Base-by-base conservation (phyloP, 306 rosid genomes). In the Lathyrus tuberosus region DNA sequence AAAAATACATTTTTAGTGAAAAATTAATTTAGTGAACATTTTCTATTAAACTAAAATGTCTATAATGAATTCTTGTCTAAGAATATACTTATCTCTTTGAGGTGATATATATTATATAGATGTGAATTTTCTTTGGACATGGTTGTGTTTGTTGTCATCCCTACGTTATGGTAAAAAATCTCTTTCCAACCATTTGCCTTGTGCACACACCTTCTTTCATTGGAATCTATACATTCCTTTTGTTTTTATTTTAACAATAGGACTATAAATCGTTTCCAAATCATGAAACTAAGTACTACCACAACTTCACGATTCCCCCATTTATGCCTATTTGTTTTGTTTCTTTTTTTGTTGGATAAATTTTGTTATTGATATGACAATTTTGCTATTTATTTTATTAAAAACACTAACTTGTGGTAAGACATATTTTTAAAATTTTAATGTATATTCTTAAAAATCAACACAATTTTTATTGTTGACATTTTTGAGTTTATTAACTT, bases 101-200 rank as follows among this genome's bases (percentile, higher is more conserved):
- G 42, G 1, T n/a, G 42, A n/a, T 58, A n/a, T 30, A 31, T n/a
- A 58, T 7, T 58, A n/a, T 30, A 31, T n/a, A 58, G 42, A 7
- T 30, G 44, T 60, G 37, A 31, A 31, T 7, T 59, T 59, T 59
- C 64, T 33, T 60, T 60, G 26, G 44, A 60, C 24, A 33, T 60
- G 24, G 65, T 31, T 33, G 26, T 33, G 24, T 6, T 59, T 31
- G 44, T 60, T 60, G 43, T 60, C 65, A 60, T 60, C 65, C 65
- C 28, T 3, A 57, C 41, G 10, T 24, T 54, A 12, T 6, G 40
- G 62, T 15, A 26, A 15, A 15, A 33, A 59, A 14, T 30, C 14
- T n/a, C 4, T 59, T 59, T 59, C 26, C 24, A 33, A 15, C 8
- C 6, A 7, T 58, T 58, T 58, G 44, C 65, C 14, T 9, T 15